Evolutionary conservation across 108 stramenopile genomes (phyloP), one percentile per base, ranked within the genome.

Genomic region (Mediolabrus comicus): DNA sequence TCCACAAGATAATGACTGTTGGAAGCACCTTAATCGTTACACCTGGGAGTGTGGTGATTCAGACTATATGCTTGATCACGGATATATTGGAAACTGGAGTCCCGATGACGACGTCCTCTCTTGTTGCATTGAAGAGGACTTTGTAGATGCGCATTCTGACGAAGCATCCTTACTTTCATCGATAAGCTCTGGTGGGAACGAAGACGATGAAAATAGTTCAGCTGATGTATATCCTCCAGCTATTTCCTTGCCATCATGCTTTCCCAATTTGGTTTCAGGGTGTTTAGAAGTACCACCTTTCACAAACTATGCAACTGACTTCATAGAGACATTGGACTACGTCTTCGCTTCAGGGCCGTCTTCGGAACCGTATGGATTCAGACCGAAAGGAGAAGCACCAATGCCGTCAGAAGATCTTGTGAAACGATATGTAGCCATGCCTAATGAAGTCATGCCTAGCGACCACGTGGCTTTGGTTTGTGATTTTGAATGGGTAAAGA

Each of bases 401-500:
- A 87, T 88, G 85, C 86, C 82, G 9, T 65, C 69, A 4, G 60
- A 71, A 24, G 75, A 71, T 29, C 67, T 79, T 53, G 67, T 88
- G 16, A 67, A 65, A 39, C 46, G 74, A 24, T 66, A 71, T 62
- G 36, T 73, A 29, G 85, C 87, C 29, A 85, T 90, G 82, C 89
- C 89, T 39, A 87, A 74, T 49, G 74, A 83, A 51, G 57, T 41
- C 19, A 68, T 86, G 63, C 89, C 89, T 26, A 81, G 78, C 49
- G 90, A 91, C 65, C 90, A 91, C 49, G 83, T 91, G 17, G 74
- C 82, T 19, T 17, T 91, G 6, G 83, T 86, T 4, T 81, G 80
- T 39, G 86, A 90, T 26, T 76, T 86, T 30, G 66, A 72, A 69
- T 83, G 80, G 81, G 54, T 58, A 0, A 54, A 53, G 53, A 57